Conservation (phyloP, 495 filamentous ascomycete species). For the Tuber brumale region DNA sequence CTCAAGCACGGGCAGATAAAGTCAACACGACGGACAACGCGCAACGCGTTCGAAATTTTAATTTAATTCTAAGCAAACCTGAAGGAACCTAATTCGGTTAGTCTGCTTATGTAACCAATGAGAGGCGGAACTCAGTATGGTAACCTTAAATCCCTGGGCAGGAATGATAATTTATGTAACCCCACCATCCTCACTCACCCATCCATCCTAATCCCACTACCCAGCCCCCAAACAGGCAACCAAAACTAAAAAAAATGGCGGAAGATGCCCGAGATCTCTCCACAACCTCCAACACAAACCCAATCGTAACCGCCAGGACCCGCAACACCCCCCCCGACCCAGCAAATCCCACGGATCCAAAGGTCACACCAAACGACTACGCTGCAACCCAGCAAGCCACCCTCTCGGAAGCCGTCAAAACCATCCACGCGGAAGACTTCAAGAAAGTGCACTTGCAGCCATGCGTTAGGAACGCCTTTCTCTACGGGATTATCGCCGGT, state of each 20-base stretch:
- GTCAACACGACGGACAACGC: not conserved
- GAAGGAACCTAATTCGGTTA: not conserved
- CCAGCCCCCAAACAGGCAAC: not conserved
- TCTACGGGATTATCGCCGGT: slow-evolving; percentile 74
- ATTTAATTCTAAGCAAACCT: not conserved
- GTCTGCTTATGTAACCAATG: not conserved
- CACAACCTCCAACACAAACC: slow-evolving; percentile 4
- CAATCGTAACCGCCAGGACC: not conserved
- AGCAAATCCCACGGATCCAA: not conserved
- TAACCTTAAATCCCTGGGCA: not conserved
- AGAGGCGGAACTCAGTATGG: not conserved
- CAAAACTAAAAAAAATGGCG: slow-evolving; percentile 11
- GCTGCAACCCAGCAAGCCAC: slow-evolving; percentile 37
- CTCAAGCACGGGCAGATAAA: not conserved
- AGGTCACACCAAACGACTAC: slow-evolving; percentile 30
- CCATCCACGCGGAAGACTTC: slow-evolving; percentile 63
- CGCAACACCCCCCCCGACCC: slow-evolving; percentile 15
- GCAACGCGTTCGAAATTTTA: slow-evolving; percentile 1
- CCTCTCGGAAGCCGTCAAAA: slow-evolving; percentile 59
- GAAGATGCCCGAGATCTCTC: slow-evolving; percentile 11
- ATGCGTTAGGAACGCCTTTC: slow-evolving; percentile 72
- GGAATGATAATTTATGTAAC: not conserved
- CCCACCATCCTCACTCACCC: not conserved
- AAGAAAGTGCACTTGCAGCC: slow-evolving; percentile 68
- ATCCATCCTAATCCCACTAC: not conserved